Conservation (phyloP, 2,329 filamentous ascomycete genomes). For the Talaromyces sp. region DNA sequence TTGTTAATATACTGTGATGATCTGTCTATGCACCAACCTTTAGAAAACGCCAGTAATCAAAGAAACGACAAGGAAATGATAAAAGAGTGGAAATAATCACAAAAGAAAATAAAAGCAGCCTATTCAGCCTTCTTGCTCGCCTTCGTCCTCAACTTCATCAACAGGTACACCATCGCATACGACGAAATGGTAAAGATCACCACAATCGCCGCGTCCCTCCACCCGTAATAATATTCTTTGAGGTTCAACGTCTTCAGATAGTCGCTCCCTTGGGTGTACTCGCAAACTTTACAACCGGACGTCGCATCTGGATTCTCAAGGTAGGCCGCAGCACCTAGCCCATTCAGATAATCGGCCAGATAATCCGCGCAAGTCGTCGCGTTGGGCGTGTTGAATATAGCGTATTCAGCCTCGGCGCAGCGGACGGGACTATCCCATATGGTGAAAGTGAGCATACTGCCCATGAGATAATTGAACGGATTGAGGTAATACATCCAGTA, state of each 20-base stretch:
- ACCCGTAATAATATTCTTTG: constrained; percentile 60
- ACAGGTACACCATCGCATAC: constrained; percentile 49
- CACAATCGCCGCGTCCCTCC: constrained; percentile 62
- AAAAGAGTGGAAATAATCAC: constrained; percentile 2
- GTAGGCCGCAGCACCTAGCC: constrained; percentile 48
- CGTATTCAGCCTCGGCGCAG: constrained; percentile 52
- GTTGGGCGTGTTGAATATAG: constrained; percentile 40
- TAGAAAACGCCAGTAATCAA: background rate
- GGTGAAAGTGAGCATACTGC: constrained; percentile 53
- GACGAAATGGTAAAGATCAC: constrained; percentile 55
- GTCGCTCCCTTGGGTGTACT: constrained; percentile 57
- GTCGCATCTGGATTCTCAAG: constrained; percentile 60
- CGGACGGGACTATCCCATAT: constrained; percentile 48
- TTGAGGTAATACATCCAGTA: constrained; percentile 64
- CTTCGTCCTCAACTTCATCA: constrained; percentile 41
- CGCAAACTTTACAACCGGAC: constrained; percentile 58
- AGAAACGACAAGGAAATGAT: background rate
- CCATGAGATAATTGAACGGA: constrained; percentile 62
- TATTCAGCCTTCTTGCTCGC: constrained; percentile 35
- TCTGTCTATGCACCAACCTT: no score
- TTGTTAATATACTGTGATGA: background rate
- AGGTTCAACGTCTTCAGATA: constrained; percentile 61
- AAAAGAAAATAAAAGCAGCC: constrained; percentile 1
- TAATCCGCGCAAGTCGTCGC: constrained; percentile 58
- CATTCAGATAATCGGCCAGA: constrained; percentile 49